Evolutionary conservation across 176 grass and related monocot genomes (phyloP), one percentile per base, ranked within the genome.

Genomic region (Cenchrus fungigraminus): DNA sequence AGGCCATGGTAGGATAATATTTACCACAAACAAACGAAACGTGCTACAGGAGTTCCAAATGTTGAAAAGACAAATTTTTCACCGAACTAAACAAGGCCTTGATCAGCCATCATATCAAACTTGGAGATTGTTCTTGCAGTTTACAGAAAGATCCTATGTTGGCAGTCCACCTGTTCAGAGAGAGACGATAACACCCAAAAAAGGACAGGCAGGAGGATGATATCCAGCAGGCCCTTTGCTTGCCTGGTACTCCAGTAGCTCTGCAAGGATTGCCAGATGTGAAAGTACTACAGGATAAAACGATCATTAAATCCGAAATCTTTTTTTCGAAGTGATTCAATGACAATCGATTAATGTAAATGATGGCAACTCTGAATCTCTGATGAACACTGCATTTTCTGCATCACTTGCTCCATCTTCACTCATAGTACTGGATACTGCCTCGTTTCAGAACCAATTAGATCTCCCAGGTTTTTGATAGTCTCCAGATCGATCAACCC

Each of bases 221-320:
- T 61, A 34, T n/a, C 2, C 28, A 37, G 8, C 9, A 16, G 8
- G 16, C 37, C 53, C 46, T 29, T 73, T 84, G 82, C 82, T 76
- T 84, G 60, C 12, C 60, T 76, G 20, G 11, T 20, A 84, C 60
- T 84, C 50, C 19, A 65, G 71, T 63, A 66, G 60, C 72, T 67
- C 72, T 67, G 61, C 49, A 56, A 76, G 62, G 71, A 54, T 66
- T 66, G 71, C 7, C 71, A 54, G 10, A 14, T 50, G 31, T 65
- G 32, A 44, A 40, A 51, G 29, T 65, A 43, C 20, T 40, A 65
- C 59, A 25, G 31, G 45, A 51, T 58, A 11, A 63, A 83, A 52
- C 8, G 32, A 52, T 62, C 12, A 49, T 14, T 11, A 73, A 9
- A 29, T 52, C n/a, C 25, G 40, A 54, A 37, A 19, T 5, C 13